Base-by-base conservation (phyloP, 2,329 filamentous ascomycete genomes). In the Phoma sp. region DNA sequence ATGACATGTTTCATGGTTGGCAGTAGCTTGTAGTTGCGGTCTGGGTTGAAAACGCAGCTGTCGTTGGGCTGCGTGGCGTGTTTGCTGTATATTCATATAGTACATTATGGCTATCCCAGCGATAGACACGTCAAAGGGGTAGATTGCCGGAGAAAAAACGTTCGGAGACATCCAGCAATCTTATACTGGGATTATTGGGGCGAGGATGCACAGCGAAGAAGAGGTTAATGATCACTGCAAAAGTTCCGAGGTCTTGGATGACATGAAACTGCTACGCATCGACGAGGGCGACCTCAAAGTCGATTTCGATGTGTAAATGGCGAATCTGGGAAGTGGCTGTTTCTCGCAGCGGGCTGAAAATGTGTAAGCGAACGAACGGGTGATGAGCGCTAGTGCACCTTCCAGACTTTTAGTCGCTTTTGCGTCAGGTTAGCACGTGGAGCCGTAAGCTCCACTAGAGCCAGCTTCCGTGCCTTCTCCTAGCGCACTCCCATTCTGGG, bases 351-450 rank as follows among this genome's bases (percentile, higher is more conserved):
- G 29, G 3, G 15, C n/a, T 37, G 12, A n/a, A 9, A 36, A 21
- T 25, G 36, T 26, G 23, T 23, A 29, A 36, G 34, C 34, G 34
- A 25, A 20, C 40, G 20, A 33, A 36, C 43, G 37, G 45, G 7
- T 34, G 38, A 38, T 20, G 23, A 14, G 17, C 28, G 30, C 28
- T 50, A 47, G 40, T n/a, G 26, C 23, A 29, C 7, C 36, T 23
- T 32, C 32, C 40, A 33, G 34, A 30, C 39, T 48, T 45, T 25
- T 46, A 49, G 33, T 45, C 51, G 25, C 42, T 30, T 29, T 20
- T 47, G 15, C 7, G 14, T 21, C 23, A 38, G 30, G 15, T 14
- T 32, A 37, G 39, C 43, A 53, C 38, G 50, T 43, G 50, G 20
- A 43, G 45, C 50, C 43, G 38, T 28, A 25, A 33, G 14, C 39